A percentile compares a stretch with the other conserved stretches of the same genome.
phyloP scores from a whole-genome alignment of 306 rosid genomes.

The Pterocarpus santalinus region DNA sequence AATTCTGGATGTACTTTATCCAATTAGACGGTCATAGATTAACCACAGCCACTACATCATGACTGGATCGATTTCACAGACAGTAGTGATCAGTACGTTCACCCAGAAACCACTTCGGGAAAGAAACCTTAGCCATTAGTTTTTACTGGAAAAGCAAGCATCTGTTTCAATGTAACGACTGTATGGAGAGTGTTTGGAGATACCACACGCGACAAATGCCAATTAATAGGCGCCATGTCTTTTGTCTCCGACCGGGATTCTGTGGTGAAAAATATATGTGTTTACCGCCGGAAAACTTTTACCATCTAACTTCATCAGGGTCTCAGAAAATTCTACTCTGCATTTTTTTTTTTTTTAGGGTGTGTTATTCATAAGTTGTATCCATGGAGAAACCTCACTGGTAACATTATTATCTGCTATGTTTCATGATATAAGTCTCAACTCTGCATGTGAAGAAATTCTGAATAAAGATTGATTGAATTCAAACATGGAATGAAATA shows the following conservation, averaged over 20 bases:
- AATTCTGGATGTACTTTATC: conserved; percentile 42
- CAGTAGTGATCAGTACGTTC: conserved; percentile 9
- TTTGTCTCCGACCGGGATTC: conserved; percentile 25
- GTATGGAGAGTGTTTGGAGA: conserved; percentile 18
- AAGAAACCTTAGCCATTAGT: conserved; percentile 53
- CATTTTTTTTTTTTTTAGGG: too few species aligned
- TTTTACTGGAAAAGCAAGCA: background rate
- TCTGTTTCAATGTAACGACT: conserved; percentile 38
- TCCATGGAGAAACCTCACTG: too few species aligned
- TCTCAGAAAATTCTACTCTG: background rate
- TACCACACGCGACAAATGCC: conserved; percentile 57
- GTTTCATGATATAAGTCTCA: background rate
- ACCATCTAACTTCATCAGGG: background rate
- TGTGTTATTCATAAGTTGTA: too few species aligned
- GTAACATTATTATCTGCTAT: background rate
- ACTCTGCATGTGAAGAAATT: too few species aligned
- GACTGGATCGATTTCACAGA: conserved; percentile 14
- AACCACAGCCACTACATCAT: conserved; percentile 37
- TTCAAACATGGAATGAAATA: too few species aligned
- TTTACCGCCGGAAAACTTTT: conserved; percentile 4
- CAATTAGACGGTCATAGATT: conserved; percentile 19
- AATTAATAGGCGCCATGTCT: conserved; percentile 41
- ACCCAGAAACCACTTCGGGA: conserved; percentile 31
- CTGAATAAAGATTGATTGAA: too few species aligned
- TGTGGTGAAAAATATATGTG: conserved; percentile 36